Evolutionary conservation across 2,329 filamentous ascomycete species (phyloP).

Genomic region (Aurifilum marmelostoma): DNA sequence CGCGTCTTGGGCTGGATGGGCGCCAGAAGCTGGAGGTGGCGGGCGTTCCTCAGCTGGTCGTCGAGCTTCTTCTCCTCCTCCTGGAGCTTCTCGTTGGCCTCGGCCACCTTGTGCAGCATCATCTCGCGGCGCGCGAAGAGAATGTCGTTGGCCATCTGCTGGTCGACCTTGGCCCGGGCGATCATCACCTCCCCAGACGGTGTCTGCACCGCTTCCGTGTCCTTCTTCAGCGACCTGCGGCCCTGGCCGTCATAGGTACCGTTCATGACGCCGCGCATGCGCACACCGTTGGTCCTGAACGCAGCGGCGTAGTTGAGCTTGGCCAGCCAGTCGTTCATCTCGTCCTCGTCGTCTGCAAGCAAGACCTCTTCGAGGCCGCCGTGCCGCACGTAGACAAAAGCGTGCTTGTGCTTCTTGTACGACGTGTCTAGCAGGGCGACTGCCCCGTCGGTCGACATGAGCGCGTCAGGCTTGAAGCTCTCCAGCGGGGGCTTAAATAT

Average conservation of each 20-base stretch:
- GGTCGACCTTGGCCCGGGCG: slow-evolving; percentile 73
- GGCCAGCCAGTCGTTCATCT: slow-evolving; percentile 95
- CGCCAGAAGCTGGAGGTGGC: slow-evolving; percentile 85
- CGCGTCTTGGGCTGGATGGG: slow-evolving; percentile 90
- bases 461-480: slow-evolving; percentile 89
- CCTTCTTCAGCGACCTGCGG: slow-evolving; percentile 71
- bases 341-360: slow-evolving; percentile 83
- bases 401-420: slow-evolving; percentile 95
- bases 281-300: slow-evolving; percentile 87
- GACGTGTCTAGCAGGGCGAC: slow-evolving; percentile 83
- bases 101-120: slow-evolving; percentile 80
- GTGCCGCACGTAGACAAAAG: slow-evolving; percentile 87
- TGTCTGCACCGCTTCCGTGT: slow-evolving; percentile 70
- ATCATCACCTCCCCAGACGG: slow-evolving; percentile 75
- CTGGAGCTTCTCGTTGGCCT: slow-evolving; percentile 79
- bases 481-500: slow-evolving; percentile 89
- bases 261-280: slow-evolving; percentile 85
- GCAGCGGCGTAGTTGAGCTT: slow-evolving; percentile 96
- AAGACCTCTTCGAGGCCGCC: slow-evolving; percentile 88
- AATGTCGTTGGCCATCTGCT: slow-evolving; percentile 84
- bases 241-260: slow-evolving; percentile 84
- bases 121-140: slow-evolving; percentile 79
- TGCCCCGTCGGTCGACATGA: slow-evolving; percentile 92
- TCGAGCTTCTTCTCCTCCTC: slow-evolving; percentile 78
- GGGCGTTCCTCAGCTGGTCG: slow-evolving; percentile 80